phyloP scores from a whole-genome alignment of 2,329 filamentous ascomycete species.

The Diplodia sapinea region DNA sequence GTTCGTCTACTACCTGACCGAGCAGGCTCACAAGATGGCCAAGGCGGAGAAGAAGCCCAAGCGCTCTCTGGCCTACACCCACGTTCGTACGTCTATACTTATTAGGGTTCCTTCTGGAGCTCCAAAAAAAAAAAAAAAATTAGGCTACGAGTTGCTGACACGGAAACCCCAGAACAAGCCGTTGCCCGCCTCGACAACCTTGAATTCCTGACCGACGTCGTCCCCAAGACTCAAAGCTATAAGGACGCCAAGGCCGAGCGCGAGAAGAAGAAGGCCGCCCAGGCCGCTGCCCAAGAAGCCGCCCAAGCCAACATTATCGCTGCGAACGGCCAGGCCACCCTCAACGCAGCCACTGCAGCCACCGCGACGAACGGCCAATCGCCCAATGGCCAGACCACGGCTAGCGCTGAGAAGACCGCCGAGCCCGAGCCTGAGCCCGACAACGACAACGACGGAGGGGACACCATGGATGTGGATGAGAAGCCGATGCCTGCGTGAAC shows the following conservation, averaged over 20 bases:
- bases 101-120: not conserved
- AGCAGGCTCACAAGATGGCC: slow-evolving; percentile 84
- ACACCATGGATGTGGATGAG: slow-evolving; percentile 27
- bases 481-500: slow-evolving; percentile 8
- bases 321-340: slow-evolving; percentile 26
- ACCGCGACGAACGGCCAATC: not conserved
- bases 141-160: slow-evolving; percentile 1
- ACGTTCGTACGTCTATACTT: slow-evolving; percentile 68
- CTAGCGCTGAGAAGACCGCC: not conserved
- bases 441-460: not conserved
- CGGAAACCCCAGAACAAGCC: slow-evolving; percentile 68
- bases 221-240: slow-evolving; percentile 83
- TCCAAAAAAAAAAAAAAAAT: slow-evolving; percentile 12
- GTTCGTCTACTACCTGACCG: slow-evolving; percentile 90
- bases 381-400: slow-evolving; percentile 9
- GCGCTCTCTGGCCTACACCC: slow-evolving; percentile 93
- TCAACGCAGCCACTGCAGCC: slow-evolving; percentile 3
- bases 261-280: slow-evolving; percentile 46
- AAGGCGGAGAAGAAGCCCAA: slow-evolving; percentile 91
- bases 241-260: slow-evolving; percentile 74
- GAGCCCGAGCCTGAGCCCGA: not conserved
- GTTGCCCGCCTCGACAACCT: slow-evolving; percentile 89
- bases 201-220: slow-evolving; percentile 89
- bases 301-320: slow-evolving; percentile 7
- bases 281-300: slow-evolving; percentile 14